These are phyloP conservation scores for Candida sithepensis DNA, from an alignment of 805 yeast genomes.

Conservation along the genomic window DNA sequence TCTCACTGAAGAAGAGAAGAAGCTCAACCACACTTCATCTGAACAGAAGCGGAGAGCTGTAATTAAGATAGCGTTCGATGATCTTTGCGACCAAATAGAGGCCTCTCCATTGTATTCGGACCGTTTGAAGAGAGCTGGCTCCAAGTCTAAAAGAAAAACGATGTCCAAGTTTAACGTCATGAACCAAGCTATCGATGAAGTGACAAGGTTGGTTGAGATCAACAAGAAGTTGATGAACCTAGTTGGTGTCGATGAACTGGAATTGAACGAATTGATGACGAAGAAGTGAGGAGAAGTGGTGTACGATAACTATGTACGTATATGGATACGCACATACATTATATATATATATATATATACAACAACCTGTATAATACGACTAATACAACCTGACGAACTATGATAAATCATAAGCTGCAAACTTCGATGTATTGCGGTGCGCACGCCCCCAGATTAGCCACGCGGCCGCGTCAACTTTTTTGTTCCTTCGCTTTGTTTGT, in stretches of 20 bases:
- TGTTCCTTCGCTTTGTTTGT: too few relatives aligned
- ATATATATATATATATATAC: too few relatives aligned
- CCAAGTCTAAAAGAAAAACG: conserved; percentile 22
- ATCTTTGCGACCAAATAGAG: conserved; percentile 28
- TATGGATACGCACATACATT: too few relatives aligned
- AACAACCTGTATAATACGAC: too few relatives aligned
- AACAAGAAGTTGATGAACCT: conserved; percentile 16
- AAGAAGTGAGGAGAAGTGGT: too few relatives aligned
- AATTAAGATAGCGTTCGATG: conserved; percentile 36
- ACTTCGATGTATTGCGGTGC: too few relatives aligned
- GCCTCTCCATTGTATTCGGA: conserved; percentile 11
- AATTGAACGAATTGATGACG: neutral
- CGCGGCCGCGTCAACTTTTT: too few relatives aligned
- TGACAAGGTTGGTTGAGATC: conserved; percentile 20
- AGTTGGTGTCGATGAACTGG: conserved; percentile 6
- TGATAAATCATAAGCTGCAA: too few relatives aligned
- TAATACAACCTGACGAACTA: too few relatives aligned
- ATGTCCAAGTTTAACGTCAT: conserved; percentile 27
- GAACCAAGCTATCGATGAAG: conserved; percentile 28
- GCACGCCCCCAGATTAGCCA: too few relatives aligned
- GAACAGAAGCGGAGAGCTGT: conserved; percentile 37
- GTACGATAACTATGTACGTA: too few relatives aligned
- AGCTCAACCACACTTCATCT: conserved; percentile 36
- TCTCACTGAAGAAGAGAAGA: conserved; percentile 33
- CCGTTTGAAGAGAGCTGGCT: conserved; percentile 3